Evolutionary conservation across 305 asterid genomes (phyloP).

Genomic region (Lippia alba): DNA sequence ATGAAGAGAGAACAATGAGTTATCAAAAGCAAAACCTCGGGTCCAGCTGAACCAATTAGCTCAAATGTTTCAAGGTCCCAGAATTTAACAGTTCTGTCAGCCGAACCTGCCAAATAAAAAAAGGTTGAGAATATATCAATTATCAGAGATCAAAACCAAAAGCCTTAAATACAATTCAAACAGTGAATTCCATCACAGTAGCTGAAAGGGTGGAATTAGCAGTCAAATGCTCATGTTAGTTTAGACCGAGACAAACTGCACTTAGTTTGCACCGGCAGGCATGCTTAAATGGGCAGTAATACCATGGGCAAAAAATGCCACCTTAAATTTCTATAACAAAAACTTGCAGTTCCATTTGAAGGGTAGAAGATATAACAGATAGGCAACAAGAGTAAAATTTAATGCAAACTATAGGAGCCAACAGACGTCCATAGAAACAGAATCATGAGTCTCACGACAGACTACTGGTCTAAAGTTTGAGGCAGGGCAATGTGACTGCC

Average conservation of each 20-base stretch:
- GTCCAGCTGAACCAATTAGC: constrained; percentile 93
- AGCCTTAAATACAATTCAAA: constrained; percentile 21
- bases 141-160: constrained; percentile 22
- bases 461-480: constrained; percentile 4
- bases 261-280: too few species aligned
- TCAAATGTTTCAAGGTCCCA: constrained; percentile 99
- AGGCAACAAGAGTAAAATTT: constrained; percentile 9
- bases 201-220: constrained; percentile 21
- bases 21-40: constrained; percentile 66
- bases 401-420: constrained; percentile 12
- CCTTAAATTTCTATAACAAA: constrained; percentile 1
- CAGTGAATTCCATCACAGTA: constrained; percentile 26
- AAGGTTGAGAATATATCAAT: constrained; percentile 33
- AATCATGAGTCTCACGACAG: constrained; percentile 1
- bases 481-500: constrained; percentile 16
- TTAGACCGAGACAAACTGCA: not conserved
- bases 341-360: not conserved
- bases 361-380: constrained; percentile 1
- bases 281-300: too few species aligned
- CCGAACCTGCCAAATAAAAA: constrained; percentile 73
- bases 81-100: constrained; percentile 93
- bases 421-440: constrained; percentile 10
- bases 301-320: not conserved
- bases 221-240: constrained; percentile 27
- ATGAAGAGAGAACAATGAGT: constrained; percentile 27